Conservation (phyloP, 352 stramenopile genomes). For the Phytophthora syringae region DNA sequence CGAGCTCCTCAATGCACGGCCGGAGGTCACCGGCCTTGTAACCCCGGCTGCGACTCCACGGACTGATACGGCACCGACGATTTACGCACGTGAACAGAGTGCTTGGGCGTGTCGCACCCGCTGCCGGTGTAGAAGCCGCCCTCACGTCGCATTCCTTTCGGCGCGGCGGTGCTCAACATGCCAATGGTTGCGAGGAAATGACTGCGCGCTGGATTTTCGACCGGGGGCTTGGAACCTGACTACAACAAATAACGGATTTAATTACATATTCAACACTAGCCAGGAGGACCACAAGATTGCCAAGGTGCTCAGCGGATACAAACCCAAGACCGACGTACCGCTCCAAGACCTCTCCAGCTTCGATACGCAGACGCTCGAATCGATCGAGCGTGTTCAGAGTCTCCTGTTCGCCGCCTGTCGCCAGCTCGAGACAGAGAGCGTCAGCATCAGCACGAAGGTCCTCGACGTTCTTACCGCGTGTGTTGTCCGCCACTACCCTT, state of each 20-base stretch:
- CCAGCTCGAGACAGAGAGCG: not conserved
- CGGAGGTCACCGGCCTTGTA: not conserved
- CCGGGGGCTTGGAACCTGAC: constrained; percentile 1
- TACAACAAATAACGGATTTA: constrained; percentile 11
- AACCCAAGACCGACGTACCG: not conserved
- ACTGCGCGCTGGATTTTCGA: constrained; percentile 4
- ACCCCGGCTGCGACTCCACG: not conserved
- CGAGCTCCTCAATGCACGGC: not conserved
- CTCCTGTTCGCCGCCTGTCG: constrained; percentile 1
- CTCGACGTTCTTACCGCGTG: constrained; percentile 12
- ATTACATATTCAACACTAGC: constrained; percentile 12
- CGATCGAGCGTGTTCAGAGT: not conserved
- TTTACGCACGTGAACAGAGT: constrained; percentile 4
- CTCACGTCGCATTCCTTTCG: constrained; percentile 4
- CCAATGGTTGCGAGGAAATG: not conserved
- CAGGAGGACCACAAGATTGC: not conserved
- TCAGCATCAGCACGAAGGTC: constrained; percentile 15
- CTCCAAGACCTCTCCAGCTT: not conserved
- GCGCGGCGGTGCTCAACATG: not conserved
- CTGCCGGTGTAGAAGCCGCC: not conserved
- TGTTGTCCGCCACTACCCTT: constrained; percentile 13
- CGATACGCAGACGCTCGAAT: not conserved
- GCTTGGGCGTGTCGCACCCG: not conserved
- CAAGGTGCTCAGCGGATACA: constrained; percentile 28
- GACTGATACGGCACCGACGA: not conserved